Percentiles rank a stretch among this genome's conserved stretches.
Conservation (phyloP, 495 filamentous ascomycete genomes). For the Penicillium manginii region DNA sequence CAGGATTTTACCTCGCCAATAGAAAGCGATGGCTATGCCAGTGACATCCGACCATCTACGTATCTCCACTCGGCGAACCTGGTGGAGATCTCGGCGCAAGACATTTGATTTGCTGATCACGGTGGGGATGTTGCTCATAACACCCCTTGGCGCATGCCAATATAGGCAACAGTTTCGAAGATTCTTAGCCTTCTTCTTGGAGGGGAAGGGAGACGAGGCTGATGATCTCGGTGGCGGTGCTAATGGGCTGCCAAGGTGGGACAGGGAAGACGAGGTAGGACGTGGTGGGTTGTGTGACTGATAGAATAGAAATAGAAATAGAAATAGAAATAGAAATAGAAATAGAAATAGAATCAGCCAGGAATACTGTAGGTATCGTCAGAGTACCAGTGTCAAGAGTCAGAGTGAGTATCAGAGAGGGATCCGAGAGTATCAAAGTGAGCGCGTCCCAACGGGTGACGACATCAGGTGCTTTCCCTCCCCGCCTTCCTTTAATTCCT, state of each 20-base stretch:
- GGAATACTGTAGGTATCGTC: too few relatives aligned
- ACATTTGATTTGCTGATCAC: background rate
- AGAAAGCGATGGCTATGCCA: background rate
- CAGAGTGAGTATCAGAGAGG: background rate
- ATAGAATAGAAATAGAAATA: background rate
- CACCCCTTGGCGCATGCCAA: conserved; percentile 1
- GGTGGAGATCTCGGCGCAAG: background rate
- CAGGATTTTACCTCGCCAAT: background rate
- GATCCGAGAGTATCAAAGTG: too few relatives aligned
- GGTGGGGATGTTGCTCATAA: background rate
- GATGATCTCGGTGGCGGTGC: background rate
- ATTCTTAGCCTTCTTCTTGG: background rate
- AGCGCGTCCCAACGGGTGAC: too few relatives aligned
- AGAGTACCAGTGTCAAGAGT: background rate
- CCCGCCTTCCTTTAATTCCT: conserved; percentile 18
- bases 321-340: background rate
- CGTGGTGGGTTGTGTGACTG: background rate
- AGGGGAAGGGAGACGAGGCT: too few relatives aligned
- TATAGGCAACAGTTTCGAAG: conserved; percentile 1
- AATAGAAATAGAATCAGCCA: background rate
- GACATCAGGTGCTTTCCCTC: conserved; percentile 17
- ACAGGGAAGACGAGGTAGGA: background rate
- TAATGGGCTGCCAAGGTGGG: background rate
- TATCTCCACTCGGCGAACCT: background rate
- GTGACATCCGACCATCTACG: background rate